Evolutionary conservation across 805 yeast genomes (phyloP), one percentile per base, ranked within the genome.

Genomic region (Myxozyma nipponensis): DNA sequence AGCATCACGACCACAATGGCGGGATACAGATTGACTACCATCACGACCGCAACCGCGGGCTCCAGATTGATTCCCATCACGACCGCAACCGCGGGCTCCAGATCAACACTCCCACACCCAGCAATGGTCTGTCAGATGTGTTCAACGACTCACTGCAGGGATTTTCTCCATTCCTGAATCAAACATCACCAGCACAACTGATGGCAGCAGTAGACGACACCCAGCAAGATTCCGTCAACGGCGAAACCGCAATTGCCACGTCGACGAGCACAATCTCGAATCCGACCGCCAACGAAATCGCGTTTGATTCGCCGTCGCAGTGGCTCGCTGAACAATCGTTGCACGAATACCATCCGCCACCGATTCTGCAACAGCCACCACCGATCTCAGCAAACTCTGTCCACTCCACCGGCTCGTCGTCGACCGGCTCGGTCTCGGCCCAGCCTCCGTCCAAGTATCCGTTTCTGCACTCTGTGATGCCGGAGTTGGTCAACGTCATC

Each of bases 381-480:
- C 41, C 22, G 43, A 39, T 2, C 39, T 44, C 4, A 32, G 26
- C 23, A 21, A 47, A 3, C 43, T 41, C 49, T 21, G 15, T 35
- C 40, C 13, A 26, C 42, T 17, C 45, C 52, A 15, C n/a, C 41
- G 9, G 5, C 42, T 7, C 22, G 40, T 13, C 17, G 18, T 6
- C 35, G 37, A 9, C 13, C 13, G 7, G 32, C 13, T 28, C 32
- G 32, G 7, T 13, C 13, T 9, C 13, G 7, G 13, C 18, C 17
- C 13, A 9, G 13, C 32, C 32, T 7, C 32, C 32, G 7, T 28
- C 32, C 7, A 28, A 28, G n/a, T 62, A 58, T 39, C 65, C 65
- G 3, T 49, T 62, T 17, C 38, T 62, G 32, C 50, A 58, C 35
- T 60, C 56, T 3, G 48, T 62, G 9, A 39, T 59, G 5, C 30